Conservation (phyloP, 345 rosid genomes). For the Populus euphratica region DNA sequence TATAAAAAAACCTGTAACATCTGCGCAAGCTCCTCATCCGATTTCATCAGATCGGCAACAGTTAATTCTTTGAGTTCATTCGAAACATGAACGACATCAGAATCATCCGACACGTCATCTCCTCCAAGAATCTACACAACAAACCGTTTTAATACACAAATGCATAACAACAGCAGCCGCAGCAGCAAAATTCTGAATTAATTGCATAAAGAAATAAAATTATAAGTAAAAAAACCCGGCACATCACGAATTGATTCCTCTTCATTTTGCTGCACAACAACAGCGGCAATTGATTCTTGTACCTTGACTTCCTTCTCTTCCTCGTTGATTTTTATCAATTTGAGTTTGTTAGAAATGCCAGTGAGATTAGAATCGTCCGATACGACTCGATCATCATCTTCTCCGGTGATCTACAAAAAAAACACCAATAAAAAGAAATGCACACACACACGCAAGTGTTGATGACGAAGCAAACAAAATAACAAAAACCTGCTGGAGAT, state of each 20-base stretch:
- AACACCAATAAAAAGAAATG: conserved; percentile 12
- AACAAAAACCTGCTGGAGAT: conserved; percentile 57
- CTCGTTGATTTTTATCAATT: conserved; percentile 44
- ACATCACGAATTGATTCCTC: too few species aligned
- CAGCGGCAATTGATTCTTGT: conserved; percentile 15
- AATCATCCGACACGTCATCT: background rate
- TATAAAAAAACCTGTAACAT: conserved; percentile 53
- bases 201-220: too few species aligned
- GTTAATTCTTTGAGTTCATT: background rate
- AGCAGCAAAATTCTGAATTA: too few species aligned
- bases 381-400: conserved; percentile 42
- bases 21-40: conserved; percentile 82
- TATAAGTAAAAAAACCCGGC: too few species aligned
- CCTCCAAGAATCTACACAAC: background rate
- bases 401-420: conserved; percentile 50
- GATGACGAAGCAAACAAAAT: background rate
- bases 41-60: conserved; percentile 26
- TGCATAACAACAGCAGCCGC: too few species aligned
- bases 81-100: background rate
- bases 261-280: conserved; percentile 5
- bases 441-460: background rate
- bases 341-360: conserved; percentile 44
- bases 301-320: conserved; percentile 17
- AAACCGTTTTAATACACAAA: background rate
- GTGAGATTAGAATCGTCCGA: conserved; percentile 61